Percentiles rank a stretch among this genome's conserved stretches.
These are phyloP conservation scores for Synchytrium microbalum DNA, from an alignment of 371 early-diverging fungal genomes.

Conservation along the genomic window DNA sequence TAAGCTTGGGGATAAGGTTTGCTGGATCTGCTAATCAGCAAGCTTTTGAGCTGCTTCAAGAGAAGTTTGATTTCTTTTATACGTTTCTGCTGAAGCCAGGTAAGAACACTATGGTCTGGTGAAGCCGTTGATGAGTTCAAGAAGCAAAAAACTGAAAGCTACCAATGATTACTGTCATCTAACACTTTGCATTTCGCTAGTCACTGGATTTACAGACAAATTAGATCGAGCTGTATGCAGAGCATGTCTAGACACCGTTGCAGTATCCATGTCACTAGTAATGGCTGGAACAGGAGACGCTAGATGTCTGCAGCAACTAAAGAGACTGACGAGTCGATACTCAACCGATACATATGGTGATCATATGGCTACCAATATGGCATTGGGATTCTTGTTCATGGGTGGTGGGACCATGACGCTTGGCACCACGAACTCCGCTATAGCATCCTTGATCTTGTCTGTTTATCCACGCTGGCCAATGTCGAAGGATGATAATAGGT, in stretches of 20 bases:
- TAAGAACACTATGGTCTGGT: slow-evolving; percentile 14
- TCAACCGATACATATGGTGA: slow-evolving; percentile 59
- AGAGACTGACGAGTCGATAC: slow-evolving; percentile 41
- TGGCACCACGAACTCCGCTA: slow-evolving; percentile 53
- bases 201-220: slow-evolving; percentile 45
- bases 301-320: slow-evolving; percentile 47
- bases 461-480: slow-evolving; percentile 73
- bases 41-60: slow-evolving; percentile 44
- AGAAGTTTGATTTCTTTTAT: slow-evolving; percentile 42
- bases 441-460: slow-evolving; percentile 63
- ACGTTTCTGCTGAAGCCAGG: slow-evolving; percentile 32
- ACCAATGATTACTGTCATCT: background rate
- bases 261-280: slow-evolving; percentile 59
- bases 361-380: slow-evolving; percentile 77
- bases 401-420: slow-evolving; percentile 74
- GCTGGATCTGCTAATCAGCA: slow-evolving; percentile 62
- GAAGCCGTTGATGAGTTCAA: background rate
- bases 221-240: slow-evolving; percentile 46
- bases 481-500: slow-evolving; percentile 57
- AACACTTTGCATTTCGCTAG: slow-evolving; percentile 14
- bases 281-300: slow-evolving; percentile 77
- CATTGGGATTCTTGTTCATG: slow-evolving; percentile 73
- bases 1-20: slow-evolving; percentile 67
- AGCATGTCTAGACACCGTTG: slow-evolving; percentile 58
- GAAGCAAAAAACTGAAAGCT: background rate